These are phyloP conservation scores for Hymenoscyphus infarciens DNA, from an alignment of 2,329 filamentous ascomycete genomes.

Conservation along the genomic window DNA sequence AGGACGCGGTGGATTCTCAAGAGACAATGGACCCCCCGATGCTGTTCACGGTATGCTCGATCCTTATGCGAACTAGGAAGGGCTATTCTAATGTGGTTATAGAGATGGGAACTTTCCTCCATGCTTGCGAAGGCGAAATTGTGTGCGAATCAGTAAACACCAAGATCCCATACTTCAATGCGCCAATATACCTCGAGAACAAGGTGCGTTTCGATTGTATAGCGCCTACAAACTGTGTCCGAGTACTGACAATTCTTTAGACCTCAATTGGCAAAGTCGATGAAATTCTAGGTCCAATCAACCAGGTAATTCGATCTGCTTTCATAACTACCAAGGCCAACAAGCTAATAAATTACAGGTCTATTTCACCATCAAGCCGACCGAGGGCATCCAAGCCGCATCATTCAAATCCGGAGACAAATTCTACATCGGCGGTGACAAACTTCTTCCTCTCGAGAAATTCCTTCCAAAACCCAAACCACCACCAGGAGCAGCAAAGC, in stretches of 20 bases:
- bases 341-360: constrained; percentile 43
- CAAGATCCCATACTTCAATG: constrained; percentile 99
- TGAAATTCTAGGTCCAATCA: constrained; percentile 95
- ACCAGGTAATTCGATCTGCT: constrained; percentile 52
- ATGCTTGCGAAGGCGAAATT: constrained; percentile 96
- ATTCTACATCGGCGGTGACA: constrained; percentile 93
- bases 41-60: constrained; percentile 50
- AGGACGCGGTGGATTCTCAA: constrained; percentile 61
- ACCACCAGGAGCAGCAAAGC: constrained; percentile 61
- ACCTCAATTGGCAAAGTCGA: constrained; percentile 94
- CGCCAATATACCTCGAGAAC: constrained; percentile 97
- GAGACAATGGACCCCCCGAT: constrained; percentile 60
- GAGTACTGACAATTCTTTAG: constrained; percentile 39
- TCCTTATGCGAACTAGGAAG: background rate
- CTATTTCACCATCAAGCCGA: constrained; percentile 96
- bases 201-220: constrained; percentile 55
- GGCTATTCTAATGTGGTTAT: constrained; percentile 18
- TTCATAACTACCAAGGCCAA: background rate
- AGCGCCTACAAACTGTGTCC: background rate
- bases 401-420: constrained; percentile 97
- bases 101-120: constrained; percentile 94
- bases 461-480: constrained; percentile 94
- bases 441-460: constrained; percentile 89
- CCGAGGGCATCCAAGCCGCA: constrained; percentile 90
- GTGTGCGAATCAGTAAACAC: constrained; percentile 92